Evolutionary conservation across 306 rosid genomes (phyloP).

Genomic region (Cucurbita maxima): DNA sequence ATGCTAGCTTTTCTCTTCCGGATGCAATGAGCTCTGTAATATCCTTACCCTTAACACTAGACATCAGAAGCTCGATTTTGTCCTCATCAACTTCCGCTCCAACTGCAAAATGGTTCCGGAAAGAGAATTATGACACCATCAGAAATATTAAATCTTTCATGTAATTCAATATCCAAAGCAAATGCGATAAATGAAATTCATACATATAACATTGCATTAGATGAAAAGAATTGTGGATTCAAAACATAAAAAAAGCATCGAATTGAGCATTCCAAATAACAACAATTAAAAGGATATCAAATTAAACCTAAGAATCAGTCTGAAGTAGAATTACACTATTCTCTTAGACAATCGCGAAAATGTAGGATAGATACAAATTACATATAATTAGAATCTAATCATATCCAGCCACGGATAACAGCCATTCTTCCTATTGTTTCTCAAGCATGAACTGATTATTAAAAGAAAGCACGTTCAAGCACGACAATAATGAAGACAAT

Average conservation of each 20-base stretch:
- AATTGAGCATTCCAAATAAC: neutral
- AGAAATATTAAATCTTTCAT: neutral
- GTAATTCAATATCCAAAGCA: neutral
- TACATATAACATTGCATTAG: neutral
- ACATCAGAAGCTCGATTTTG: conserved; percentile 31
- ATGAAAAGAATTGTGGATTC: neutral
- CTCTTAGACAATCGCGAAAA: neutral
- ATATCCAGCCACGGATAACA: neutral
- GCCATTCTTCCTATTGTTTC: neutral
- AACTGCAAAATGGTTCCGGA: conserved; percentile 17
- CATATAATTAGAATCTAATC: neutral
- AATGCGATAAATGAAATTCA: neutral
- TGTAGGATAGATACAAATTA: neutral
- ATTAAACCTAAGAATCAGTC: too few relatives aligned
- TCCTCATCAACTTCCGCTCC: conserved; percentile 54
- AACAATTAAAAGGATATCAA: neutral
- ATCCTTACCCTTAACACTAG: conserved; percentile 53
- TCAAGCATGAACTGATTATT: neutral
- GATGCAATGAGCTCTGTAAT: conserved; percentile 55
- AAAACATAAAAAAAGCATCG: neutral
- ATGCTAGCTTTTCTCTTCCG: conserved; percentile 60
- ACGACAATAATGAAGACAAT: too few relatives aligned
- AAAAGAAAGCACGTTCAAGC: too few relatives aligned
- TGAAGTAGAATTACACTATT: neutral
- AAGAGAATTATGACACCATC: neutral